Conservation (phyloP, 1,139 yeast species). For the Suhomyces wounanorum region DNA sequence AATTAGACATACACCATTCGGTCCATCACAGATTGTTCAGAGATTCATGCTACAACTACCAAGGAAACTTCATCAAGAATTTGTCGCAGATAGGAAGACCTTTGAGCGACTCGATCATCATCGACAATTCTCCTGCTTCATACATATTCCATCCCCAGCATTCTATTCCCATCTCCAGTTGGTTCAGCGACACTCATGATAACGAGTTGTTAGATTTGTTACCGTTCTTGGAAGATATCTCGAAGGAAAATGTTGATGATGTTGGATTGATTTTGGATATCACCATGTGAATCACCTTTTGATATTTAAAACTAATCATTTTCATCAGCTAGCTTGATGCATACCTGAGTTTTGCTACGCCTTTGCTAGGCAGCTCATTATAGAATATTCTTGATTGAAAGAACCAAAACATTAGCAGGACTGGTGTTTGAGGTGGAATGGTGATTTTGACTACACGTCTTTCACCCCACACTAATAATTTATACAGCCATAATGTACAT, state of each 20-base stretch:
- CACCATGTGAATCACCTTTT: conserved; percentile 29
- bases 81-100: conserved; percentile 94
- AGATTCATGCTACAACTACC: conserved; percentile 63
- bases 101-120: conserved; percentile 76
- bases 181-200: conserved; percentile 98
- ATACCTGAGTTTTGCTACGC: conserved; percentile 8
- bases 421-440: conserved; percentile 18
- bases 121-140: conserved; percentile 97
- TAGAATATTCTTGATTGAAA: conserved; percentile 10
- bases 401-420: conserved; percentile 20
- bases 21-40: conserved; percentile 92
- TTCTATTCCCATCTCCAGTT: conserved; percentile 95
- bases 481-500: conserved; percentile 13
- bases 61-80: conserved; percentile 93
- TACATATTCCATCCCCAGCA: conserved; percentile 97
- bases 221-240: conserved; percentile 86
- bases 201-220: conserved; percentile 89
- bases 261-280: conserved; percentile 85
- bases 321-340: neutral
- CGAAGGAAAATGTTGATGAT: conserved; percentile 70
- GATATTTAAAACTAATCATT: neutral
- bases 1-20: conserved; percentile 68
- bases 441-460: neutral
- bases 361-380: conserved; percentile 8
- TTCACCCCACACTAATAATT: conserved; percentile 11